Evolutionary conservation across 495 filamentous ascomycete genomes (phyloP).

Genomic region (Penicillium ucsense): DNA sequence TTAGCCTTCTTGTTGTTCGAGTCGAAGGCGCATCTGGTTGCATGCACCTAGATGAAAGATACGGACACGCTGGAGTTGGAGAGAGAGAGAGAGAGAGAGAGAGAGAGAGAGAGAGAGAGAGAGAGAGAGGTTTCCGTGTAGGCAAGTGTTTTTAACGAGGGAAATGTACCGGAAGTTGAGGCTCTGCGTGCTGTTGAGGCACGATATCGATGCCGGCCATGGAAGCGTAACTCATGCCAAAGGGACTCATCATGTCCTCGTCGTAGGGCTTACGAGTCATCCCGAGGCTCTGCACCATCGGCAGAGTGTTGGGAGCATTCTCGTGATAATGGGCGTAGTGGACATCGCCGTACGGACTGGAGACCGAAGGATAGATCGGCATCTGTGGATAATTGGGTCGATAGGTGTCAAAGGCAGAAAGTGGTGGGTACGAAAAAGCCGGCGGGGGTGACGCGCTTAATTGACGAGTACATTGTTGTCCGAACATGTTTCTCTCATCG

Average conservation of each 20-base stretch:
- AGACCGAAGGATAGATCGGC: slow-evolving; percentile 57
- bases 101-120: neutral
- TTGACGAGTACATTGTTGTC: slow-evolving; percentile 62
- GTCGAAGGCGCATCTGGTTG: neutral
- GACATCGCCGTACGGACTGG: slow-evolving; percentile 45
- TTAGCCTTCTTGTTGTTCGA: slow-evolving; percentile 13
- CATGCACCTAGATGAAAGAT: neutral
- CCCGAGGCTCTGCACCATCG: slow-evolving; percentile 50
- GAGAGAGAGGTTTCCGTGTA: slow-evolving; percentile 20
- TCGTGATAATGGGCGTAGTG: slow-evolving; percentile 51
- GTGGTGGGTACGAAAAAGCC: slow-evolving; percentile 63
- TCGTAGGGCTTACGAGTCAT: slow-evolving; percentile 36
- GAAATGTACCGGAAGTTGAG: slow-evolving; percentile 34
- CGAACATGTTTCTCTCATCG: slow-evolving; percentile 46
- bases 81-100: too few relatives aligned
- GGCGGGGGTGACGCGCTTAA: slow-evolving; percentile 62
- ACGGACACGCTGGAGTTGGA: too few relatives aligned
- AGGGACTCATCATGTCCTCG: slow-evolving; percentile 63
- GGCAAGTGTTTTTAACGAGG: slow-evolving; percentile 43
- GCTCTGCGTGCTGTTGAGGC: slow-evolving; percentile 23
- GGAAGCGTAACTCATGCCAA: slow-evolving; percentile 64
- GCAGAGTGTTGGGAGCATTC: slow-evolving; percentile 51
- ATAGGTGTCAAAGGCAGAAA: slow-evolving; percentile 57
- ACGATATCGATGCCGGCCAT: slow-evolving; percentile 69
- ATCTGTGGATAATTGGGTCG: slow-evolving; percentile 54